These are phyloP conservation scores for Sanguinoderma infundibulare DNA, from an alignment of 1,284 basidiomycete genomes.

Conservation along the genomic window DNA sequence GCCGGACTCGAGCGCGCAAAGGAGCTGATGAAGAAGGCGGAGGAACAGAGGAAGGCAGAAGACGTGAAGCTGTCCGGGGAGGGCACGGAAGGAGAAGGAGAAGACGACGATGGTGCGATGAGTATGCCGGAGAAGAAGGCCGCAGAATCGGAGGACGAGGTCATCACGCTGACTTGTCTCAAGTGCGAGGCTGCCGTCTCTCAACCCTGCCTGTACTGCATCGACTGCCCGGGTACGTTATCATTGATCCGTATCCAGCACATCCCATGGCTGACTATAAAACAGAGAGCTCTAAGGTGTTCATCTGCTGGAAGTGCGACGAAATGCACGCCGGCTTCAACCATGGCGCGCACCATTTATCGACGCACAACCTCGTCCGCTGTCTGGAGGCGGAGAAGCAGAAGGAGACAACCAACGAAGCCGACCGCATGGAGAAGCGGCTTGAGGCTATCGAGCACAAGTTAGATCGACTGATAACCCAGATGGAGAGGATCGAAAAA, in stretches of 20 bases:
- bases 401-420: background rate
- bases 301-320: conserved; percentile 27
- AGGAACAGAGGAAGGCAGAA: background rate
- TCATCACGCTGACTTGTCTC: conserved; percentile 11
- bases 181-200: conserved; percentile 17
- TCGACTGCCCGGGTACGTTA: conserved; percentile 27
- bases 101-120: background rate
- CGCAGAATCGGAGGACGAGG: conserved; percentile 4
- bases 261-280: background rate
- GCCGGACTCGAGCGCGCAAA: conserved; percentile 27
- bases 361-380: conserved; percentile 29
- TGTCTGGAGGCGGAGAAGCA: conserved; percentile 18
- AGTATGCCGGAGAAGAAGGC: background rate
- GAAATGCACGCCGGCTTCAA: conserved; percentile 13
- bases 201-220: conserved; percentile 35
- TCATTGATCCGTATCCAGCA: background rate
- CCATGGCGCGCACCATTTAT: conserved; percentile 3
- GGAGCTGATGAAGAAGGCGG: conserved; percentile 9
- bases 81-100: background rate
- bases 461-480: conserved; percentile 12
- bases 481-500: conserved; percentile 24
- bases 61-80: background rate
- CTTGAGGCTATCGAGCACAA: conserved; percentile 28
- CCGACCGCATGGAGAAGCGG: conserved; percentile 17
- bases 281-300: conserved; percentile 10